Evolutionary conservation across 106 monocot species (phyloP).

Genomic region (Dendrobium catenatum): DNA sequence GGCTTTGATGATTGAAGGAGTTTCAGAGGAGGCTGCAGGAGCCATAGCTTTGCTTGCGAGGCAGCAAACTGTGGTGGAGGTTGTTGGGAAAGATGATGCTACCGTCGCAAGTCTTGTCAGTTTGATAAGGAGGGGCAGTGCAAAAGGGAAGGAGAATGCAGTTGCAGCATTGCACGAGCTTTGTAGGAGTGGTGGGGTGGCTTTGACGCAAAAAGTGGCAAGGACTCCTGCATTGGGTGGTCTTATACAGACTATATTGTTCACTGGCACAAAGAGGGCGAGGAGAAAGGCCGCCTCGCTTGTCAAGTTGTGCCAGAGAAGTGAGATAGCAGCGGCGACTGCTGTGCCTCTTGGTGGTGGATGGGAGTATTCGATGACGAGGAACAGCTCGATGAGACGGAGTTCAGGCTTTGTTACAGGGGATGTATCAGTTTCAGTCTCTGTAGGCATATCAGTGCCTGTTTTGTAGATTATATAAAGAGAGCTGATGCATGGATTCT

Average conservation of each 20-base stretch:
- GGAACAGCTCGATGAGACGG: conserved; percentile 8
- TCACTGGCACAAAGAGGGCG: conserved; percentile 55
- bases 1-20: conserved; percentile 29
- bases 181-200: conserved; percentile 34
- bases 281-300: conserved; percentile 47
- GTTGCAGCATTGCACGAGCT: conserved; percentile 47
- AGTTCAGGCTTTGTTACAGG: conserved; percentile 3
- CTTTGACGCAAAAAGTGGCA: conserved; percentile 29
- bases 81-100: conserved; percentile 15
- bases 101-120: conserved; percentile 16
- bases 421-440: conserved; percentile 11
- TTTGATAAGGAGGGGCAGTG: conserved; percentile 43
- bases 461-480: not conserved
- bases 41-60: conserved; percentile 46
- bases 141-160: conserved; percentile 59
- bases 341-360: not conserved
- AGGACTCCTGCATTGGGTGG: conserved; percentile 28
- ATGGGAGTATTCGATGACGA: conserved; percentile 7
- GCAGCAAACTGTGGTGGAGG: conserved; percentile 17
- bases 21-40: conserved; percentile 54
- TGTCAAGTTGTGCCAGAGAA: conserved; percentile 32
- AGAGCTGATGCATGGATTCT: not conserved
- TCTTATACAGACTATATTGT: conserved; percentile 31
- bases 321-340: not conserved
- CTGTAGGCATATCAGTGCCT: conserved; percentile 7